Evolutionary conservation across 805 yeast species (phyloP).

Genomic region (Teunomyces stri): DNA sequence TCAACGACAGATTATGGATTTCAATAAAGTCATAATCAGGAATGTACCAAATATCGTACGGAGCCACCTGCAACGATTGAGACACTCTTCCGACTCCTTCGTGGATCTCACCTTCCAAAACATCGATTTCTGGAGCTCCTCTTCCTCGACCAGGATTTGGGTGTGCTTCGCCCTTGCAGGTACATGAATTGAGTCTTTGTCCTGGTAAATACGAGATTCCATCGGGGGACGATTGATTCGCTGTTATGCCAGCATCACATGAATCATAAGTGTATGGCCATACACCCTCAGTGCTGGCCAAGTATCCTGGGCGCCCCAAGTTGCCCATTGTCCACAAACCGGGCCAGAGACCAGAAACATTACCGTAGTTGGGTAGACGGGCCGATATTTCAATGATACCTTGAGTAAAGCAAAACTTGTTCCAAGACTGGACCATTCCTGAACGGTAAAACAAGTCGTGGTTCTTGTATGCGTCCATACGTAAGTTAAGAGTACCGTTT

Average conservation of each 20-base stretch:
- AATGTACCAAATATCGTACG: conserved; percentile 89
- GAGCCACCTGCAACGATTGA: conserved; percentile 91
- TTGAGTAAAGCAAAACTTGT: conserved; percentile 82
- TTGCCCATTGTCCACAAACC: conserved; percentile 96
- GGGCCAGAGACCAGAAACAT: conserved; percentile 88
- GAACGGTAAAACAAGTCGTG: conserved; percentile 81
- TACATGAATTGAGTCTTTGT: conserved; percentile 71
- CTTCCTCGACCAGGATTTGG: conserved; percentile 90
- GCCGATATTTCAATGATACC: conserved; percentile 78
- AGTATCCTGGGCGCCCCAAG: conserved; percentile 86
- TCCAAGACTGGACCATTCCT: conserved; percentile 93
- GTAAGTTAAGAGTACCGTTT: conserved; percentile 65
- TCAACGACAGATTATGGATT: conserved; percentile 62
- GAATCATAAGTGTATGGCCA: conserved; percentile 91
- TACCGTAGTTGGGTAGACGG: conserved; percentile 74
- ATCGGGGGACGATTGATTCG: conserved; percentile 86
- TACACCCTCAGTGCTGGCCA: conserved; percentile 84
- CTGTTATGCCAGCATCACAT: conserved; percentile 93
- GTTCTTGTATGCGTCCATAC: conserved; percentile 79
- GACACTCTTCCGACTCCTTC: conserved; percentile 68
- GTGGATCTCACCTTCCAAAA: conserved; percentile 78
- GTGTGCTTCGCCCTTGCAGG: conserved; percentile 79
- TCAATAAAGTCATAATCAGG: conserved; percentile 85
- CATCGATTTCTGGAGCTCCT: conserved; percentile 96
- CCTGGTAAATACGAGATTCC: conserved; percentile 88